Conservation (phyloP, 2,329 filamentous ascomycete species). For the Ascocoryne sarcoides region DNA sequence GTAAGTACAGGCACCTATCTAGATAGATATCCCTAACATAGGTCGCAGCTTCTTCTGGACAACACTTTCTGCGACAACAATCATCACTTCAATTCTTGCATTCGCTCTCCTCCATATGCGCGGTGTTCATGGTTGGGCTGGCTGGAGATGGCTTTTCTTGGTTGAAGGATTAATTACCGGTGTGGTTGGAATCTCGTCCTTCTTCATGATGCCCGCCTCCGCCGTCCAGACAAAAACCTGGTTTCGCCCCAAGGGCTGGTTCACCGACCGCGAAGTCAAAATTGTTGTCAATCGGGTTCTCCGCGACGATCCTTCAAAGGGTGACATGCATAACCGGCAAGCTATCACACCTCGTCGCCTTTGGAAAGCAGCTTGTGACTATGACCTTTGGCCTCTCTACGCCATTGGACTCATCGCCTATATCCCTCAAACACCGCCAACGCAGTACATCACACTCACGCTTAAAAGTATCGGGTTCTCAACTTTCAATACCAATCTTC, state of each 20-base stretch:
- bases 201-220: conserved; percentile 49
- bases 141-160: conserved; percentile 34
- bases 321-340: conserved; percentile 51
- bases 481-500: conserved; percentile 35
- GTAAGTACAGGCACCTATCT: conserved; percentile 15
- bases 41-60: conserved; percentile 61
- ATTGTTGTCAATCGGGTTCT: conserved; percentile 56
- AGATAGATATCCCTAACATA: background rate
- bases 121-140: conserved; percentile 15
- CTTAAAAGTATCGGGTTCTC: conserved; percentile 26
- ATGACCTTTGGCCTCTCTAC: conserved; percentile 44
- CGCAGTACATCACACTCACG: conserved; percentile 44
- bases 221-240: conserved; percentile 48
- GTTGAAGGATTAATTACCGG: conserved; percentile 44
- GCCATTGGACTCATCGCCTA: conserved; percentile 38
- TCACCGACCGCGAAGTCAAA: conserved; percentile 52
- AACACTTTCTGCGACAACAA: conserved; percentile 36
- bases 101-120: conserved; percentile 21
- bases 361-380: conserved; percentile 39
- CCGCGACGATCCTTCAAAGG: conserved; percentile 41
- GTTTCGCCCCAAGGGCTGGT: conserved; percentile 53
- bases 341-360: conserved; percentile 37
- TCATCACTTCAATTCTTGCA: conserved; percentile 40
- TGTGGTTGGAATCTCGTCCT: conserved; percentile 44
- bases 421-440: conserved; percentile 39